Conservation (phyloP, 2,329 filamentous ascomycete genomes). For the Neofusicoccum parvum region DNA sequence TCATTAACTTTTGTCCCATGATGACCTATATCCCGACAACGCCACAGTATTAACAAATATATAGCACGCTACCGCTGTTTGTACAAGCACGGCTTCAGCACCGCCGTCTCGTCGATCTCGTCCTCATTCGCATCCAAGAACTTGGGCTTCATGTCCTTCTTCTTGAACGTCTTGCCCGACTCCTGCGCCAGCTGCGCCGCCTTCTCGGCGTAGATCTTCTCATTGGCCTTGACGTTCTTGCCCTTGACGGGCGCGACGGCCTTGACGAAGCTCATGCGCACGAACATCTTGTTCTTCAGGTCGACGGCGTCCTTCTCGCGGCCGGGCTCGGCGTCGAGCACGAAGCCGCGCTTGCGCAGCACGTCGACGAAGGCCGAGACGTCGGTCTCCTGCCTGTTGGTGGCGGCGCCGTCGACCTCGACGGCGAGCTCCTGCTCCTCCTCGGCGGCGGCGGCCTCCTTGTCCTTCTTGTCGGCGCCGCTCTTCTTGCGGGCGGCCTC, state of each 20-base stretch:
- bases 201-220: slow-evolving; percentile 39
- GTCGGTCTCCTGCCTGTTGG: slow-evolving; percentile 67
- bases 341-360: slow-evolving; percentile 76
- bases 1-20: not conserved
- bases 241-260: slow-evolving; percentile 72
- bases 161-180: slow-evolving; percentile 35
- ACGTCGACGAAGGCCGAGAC: slow-evolving; percentile 86
- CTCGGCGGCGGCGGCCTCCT: slow-evolving; percentile 51
- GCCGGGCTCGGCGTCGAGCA: slow-evolving; percentile 66
- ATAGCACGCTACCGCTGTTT: slow-evolving; percentile 69
- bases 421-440: slow-evolving; percentile 62
- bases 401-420: slow-evolving; percentile 65
- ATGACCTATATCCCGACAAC: not conserved
- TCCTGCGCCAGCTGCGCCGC: slow-evolving; percentile 26
- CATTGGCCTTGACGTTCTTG: slow-evolving; percentile 61
- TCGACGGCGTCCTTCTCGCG: slow-evolving; percentile 64
- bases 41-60: not conserved
- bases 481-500: slow-evolving; percentile 45
- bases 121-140: slow-evolving; percentile 46
- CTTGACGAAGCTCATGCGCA: slow-evolving; percentile 94
- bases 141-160: slow-evolving; percentile 45
- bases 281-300: slow-evolving; percentile 95
- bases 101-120: slow-evolving; percentile 60
- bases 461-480: slow-evolving; percentile 46
- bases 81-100: slow-evolving; percentile 94